Conservation (phyloP, 345 rosid genomes). For the Sapria himalayana region DNA sequence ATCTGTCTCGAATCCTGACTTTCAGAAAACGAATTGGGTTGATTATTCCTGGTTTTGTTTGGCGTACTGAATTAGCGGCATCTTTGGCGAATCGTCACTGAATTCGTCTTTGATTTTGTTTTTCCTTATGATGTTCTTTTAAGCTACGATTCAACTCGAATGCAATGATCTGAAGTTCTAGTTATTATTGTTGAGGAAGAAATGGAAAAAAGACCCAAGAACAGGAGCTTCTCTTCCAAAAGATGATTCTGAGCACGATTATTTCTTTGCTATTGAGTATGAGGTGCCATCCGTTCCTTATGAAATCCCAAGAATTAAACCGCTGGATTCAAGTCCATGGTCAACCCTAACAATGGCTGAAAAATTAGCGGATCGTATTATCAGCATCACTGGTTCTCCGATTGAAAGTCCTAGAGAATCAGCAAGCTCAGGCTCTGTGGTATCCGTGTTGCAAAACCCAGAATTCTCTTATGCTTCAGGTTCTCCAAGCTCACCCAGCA, state of each 20-base stretch:
- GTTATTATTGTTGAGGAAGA: too few relatives aligned
- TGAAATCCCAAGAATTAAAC: slow-evolving; percentile 59
- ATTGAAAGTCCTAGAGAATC: slow-evolving; percentile 63
- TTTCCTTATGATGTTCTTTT: too few relatives aligned
- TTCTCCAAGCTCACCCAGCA: slow-evolving; percentile 37
- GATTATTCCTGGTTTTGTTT: too few relatives aligned
- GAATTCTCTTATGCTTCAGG: slow-evolving; percentile 69
- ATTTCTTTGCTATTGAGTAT: slow-evolving; percentile 77
- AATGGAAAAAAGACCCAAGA: too few relatives aligned
- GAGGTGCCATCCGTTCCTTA: slow-evolving; percentile 45
- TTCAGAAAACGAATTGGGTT: too few relatives aligned
- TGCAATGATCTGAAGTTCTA: too few relatives aligned
- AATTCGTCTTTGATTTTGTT: too few relatives aligned
- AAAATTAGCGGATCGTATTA: slow-evolving; percentile 27
- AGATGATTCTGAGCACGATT: slow-evolving; percentile 38
- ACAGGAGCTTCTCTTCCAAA: slow-evolving; percentile 71
- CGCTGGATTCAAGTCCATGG: slow-evolving; percentile 34
- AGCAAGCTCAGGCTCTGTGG: slow-evolving; percentile 78
- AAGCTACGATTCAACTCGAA: too few relatives aligned
- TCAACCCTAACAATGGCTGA: slow-evolving; percentile 35
- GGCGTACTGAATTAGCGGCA: too few relatives aligned
- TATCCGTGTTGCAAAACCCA: slow-evolving; percentile 77
- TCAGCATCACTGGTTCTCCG: slow-evolving; percentile 34
- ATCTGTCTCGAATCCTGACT: too few relatives aligned
- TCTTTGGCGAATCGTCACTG: too few relatives aligned